Base-by-base conservation (phyloP, 2,329 filamentous ascomycete species). In the Pseudogymnoascus sp. region DNA sequence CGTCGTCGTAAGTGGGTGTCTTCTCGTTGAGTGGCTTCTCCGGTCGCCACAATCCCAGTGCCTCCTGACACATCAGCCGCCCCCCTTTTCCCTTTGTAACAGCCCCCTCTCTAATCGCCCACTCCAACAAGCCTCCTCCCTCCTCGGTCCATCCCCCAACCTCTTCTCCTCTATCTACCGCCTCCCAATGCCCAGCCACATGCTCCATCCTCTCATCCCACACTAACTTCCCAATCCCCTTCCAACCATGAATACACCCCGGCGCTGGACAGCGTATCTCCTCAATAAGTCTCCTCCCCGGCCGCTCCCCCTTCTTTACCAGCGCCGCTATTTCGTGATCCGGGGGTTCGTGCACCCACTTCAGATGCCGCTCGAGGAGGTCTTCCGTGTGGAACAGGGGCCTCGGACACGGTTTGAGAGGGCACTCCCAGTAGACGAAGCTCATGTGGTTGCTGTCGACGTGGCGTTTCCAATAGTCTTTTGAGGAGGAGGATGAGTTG, bases 401-500 rank as follows among this genome's bases (percentile, higher is more conserved):
- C n/a, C 45, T 49, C n/a, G 43, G 23, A 41, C 64, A 74, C 58
- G 69, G 72, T 26, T 70, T 71, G 11, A 71, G 68, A 31, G 75
- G 71, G 76, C 92, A 97, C 63, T 88, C 80, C 84, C 87, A 97
- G 75, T 86, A 89, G 45, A 83, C 78, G 2, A 90, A 78, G 61
- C 87, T 83, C 23, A 96, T 79, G 71, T 97, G 93, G 71, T 96
- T 90, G 0, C 88, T 89, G 31, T 80, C 78, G 69, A 93, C 85
- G 72, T 97, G 93, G 0, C 92, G 85, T 74, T 97, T 97, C 93
- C 92, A 97, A 73, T 97, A 92, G 72, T 97, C 96, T 77, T 96
- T 96, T 68, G 82, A 87, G 3, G 83, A 81, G 70, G 96, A 96
- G 0, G 81, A 85, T 2, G 85, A 83, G 0, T 65, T 67, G 75